Evolutionary conservation across 2,329 filamentous ascomycete genomes (phyloP).

Genomic region (Beauveria asiatica): DNA sequence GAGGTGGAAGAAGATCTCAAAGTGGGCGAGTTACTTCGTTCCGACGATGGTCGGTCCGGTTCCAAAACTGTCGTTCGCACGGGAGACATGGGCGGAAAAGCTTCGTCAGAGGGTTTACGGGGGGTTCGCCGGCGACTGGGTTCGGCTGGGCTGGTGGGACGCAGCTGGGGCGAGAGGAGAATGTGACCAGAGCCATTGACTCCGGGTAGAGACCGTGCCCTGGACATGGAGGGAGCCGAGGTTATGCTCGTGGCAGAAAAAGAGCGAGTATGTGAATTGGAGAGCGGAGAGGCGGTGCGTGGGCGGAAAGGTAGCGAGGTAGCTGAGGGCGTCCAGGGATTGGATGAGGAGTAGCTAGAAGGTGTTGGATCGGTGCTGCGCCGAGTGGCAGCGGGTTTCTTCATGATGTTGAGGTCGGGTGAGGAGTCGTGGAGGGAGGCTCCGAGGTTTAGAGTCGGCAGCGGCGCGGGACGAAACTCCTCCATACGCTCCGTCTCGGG

Average conservation of each 20-base stretch:
- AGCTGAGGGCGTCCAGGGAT: conserved; percentile 38
- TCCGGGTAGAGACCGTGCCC: conserved; percentile 57
- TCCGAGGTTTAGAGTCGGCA: conserved; percentile 44
- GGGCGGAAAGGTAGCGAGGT: conserved; percentile 47
- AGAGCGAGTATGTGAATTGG: conserved; percentile 48
- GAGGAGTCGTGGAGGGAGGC: conserved; percentile 29
- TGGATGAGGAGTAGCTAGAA: conserved; percentile 45
- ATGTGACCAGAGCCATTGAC: conserved; percentile 52
- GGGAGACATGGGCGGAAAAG: conserved; percentile 48
- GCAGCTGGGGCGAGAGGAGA: conserved; percentile 43
- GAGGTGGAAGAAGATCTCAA: conserved; percentile 26
- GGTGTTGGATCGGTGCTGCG: conserved; percentile 51
- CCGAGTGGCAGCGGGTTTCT: conserved; percentile 46
- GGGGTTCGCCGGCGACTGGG: conserved; percentile 43
- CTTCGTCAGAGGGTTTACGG: conserved; percentile 51
- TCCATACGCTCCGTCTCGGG: conserved; percentile 62
- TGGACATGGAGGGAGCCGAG: conserved; percentile 45
- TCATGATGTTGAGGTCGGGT: conserved; percentile 33
- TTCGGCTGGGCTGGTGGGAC: conserved; percentile 47
- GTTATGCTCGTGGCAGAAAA: conserved; percentile 45
- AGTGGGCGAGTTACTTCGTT: conserved; percentile 45
- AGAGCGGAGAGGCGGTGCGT: conserved; percentile 53
- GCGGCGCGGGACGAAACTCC: conserved; percentile 51
- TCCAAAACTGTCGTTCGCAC: conserved; percentile 48
- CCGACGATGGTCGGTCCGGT: conserved; percentile 37